Conservation (phyloP, 495 filamentous ascomycete species). For the Podospora conica region DNA sequence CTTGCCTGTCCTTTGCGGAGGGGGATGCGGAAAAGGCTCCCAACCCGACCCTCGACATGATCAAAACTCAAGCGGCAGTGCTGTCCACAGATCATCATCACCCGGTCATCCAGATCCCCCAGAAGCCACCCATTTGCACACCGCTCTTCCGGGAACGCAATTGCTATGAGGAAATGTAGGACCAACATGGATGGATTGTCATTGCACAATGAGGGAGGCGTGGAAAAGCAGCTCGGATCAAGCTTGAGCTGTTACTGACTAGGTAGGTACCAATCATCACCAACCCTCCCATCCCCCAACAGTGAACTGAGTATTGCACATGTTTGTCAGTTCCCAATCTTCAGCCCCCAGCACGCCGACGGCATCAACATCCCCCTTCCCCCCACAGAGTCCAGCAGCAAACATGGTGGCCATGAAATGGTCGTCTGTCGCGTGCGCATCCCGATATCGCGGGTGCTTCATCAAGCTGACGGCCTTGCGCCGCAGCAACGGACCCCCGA, state of each 20-base stretch:
- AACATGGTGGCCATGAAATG: slow-evolving; percentile 57
- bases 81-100: not conserved
- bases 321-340: slow-evolving; percentile 59
- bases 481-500: slow-evolving; percentile 40
- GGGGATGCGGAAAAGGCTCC: not conserved
- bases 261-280: not conserved
- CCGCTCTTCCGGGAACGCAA: not conserved
- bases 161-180: not conserved
- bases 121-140: not conserved
- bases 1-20: not conserved
- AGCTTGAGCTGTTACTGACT: not conserved
- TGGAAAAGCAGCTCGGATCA: not conserved
- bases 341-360: slow-evolving; percentile 45
- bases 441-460: slow-evolving; percentile 54
- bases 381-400: slow-evolving; percentile 49
- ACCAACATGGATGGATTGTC: not conserved
- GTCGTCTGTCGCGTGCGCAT: slow-evolving; percentile 59
- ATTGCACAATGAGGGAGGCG: not conserved
- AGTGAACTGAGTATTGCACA: slow-evolving; percentile 58
- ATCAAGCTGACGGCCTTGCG: slow-evolving; percentile 50
- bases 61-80: not conserved
- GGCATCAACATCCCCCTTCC: slow-evolving; percentile 41
- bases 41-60: not conserved
- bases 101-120: not conserved
- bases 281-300: slow-evolving; percentile 26